phyloP scores from a whole-genome alignment of 768 basidiomycete species.

The Hericium rajendrae region DNA sequence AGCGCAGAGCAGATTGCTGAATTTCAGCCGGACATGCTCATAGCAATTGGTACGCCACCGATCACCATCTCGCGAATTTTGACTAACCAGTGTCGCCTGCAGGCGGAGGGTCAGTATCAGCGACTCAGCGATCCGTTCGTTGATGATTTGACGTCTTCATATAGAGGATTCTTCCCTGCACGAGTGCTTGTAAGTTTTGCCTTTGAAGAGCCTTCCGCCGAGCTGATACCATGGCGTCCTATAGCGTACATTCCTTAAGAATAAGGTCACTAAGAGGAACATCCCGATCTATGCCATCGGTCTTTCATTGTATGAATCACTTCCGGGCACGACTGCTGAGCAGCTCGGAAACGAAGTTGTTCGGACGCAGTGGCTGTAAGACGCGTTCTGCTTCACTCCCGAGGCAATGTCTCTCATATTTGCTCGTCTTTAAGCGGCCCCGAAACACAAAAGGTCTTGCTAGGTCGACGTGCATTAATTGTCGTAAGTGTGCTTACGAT shows the following conservation, averaged over 20 bases:
- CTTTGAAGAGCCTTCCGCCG: neutral
- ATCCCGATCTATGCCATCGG: constrained; percentile 96
- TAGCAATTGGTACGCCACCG: constrained; percentile 59
- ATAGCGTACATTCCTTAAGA: constrained; percentile 79
- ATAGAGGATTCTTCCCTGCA: constrained; percentile 91
- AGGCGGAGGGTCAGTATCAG: constrained; percentile 68
- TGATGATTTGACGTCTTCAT: constrained; percentile 12
- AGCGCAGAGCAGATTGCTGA: constrained; percentile 55
- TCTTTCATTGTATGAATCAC: constrained; percentile 86
- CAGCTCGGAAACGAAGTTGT: constrained; percentile 79
- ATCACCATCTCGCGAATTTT: constrained; percentile 1
- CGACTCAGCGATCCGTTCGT: constrained; percentile 5
- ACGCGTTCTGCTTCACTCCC: neutral
- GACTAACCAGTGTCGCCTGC: neutral
- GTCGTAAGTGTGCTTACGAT: constrained; percentile 43
- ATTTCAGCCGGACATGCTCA: constrained; percentile 81
- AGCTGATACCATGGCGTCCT: neutral
- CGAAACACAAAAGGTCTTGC: constrained; percentile 54
- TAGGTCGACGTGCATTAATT: constrained; percentile 77
- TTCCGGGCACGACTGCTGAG: constrained; percentile 65
- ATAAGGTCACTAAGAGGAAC: constrained; percentile 56
- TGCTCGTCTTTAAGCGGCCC: constrained; percentile 32
- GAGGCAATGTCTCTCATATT: neutral
- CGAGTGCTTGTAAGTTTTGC: constrained; percentile 59
- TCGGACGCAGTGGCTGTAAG: constrained; percentile 94